phyloP scores from a whole-genome alignment of 139 green algal genomes.

The Closterium sp. region DNA sequence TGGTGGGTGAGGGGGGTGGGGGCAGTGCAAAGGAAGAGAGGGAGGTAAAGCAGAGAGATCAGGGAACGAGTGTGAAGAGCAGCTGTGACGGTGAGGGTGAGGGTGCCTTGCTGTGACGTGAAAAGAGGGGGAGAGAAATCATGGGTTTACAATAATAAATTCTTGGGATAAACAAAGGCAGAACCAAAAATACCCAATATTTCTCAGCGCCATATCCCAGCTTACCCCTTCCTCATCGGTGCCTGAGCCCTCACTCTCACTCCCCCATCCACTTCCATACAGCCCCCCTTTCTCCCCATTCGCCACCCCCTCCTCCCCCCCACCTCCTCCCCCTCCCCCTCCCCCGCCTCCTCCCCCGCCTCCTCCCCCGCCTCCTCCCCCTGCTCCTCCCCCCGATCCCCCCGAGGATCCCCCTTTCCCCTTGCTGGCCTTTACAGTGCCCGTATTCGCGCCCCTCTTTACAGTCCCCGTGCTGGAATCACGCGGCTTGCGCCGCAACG shows the following conservation, averaged over 20 bases:
- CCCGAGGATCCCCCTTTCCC: neutral
- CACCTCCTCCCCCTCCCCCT: neutral
- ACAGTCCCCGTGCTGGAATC: neutral
- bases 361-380: constrained; percentile 6
- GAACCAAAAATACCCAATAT: neutral
- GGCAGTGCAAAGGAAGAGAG: neutral
- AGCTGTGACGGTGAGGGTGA: no score
- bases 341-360: no score
- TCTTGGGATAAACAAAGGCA: neutral
- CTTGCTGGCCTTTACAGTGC: neutral
- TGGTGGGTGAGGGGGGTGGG: no score
- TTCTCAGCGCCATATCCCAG: neutral
- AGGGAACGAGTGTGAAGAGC: no score
- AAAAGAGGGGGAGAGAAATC: neutral
- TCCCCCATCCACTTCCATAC: constrained; percentile 11
- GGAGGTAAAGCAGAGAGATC: no score
- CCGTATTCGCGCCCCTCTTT: neutral
- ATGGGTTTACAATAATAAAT: neutral
- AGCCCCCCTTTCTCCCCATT: neutral
- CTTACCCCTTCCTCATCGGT: neutral
- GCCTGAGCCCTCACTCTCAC: neutral
- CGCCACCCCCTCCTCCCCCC: neutral
- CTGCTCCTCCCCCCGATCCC: neutral
- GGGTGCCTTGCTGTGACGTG: no score
- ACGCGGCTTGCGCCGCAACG: neutral